Evolutionary conservation across 2,329 filamentous ascomycete genomes (phyloP), one percentile per base, ranked within the genome.

Genomic region (Alternaria brassicicola): DNA sequence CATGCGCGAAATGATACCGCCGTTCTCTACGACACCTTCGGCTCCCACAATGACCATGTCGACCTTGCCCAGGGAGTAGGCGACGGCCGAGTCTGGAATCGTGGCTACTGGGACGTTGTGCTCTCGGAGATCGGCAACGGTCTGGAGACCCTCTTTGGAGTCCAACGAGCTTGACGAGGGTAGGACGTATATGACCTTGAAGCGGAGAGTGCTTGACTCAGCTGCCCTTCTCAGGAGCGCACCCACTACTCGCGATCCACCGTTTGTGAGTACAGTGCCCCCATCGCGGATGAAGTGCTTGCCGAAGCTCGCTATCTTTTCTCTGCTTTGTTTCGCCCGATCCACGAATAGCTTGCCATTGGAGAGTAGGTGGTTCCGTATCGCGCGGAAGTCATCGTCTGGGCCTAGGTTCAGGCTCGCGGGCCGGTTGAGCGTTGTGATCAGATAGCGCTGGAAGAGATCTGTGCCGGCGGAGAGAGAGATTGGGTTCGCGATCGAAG

Each of bases 401-500:
- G 83, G 81, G 21, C 82, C 82, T 6, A 82, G 74, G 38, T 73
- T 72, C 35, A 75, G 55, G 53, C 71, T 73, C 17, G 71, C 68
- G 15, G 85, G 82, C 61, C 83, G 78, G 75, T 88, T 85, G 68
- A 89, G 77, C 19, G 85, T 92, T 55, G 88, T 88, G 71, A 97
- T 89, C 68, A 99, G 87, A 79, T 96, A 98, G 75, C 94, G 90
- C 76, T 95, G 91, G 83, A 99, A 98, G 58, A 98, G 87, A 77
- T 97, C 93, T 59, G 93, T 97, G 70, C 95, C 95, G 54, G 96
- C 95, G 47, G 91, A 93, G 15, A 98, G 87, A 4, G 93, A 94
- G 55, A 98, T 91, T 13, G 93, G 91, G 79, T 99, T 98, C 7
- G 89, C 84, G 52, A 96, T 89, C 19, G 88, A 87, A 57, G 84